Conservation (phyloP, 352 stramenopile species). For the Globisporangium nunn region DNA sequence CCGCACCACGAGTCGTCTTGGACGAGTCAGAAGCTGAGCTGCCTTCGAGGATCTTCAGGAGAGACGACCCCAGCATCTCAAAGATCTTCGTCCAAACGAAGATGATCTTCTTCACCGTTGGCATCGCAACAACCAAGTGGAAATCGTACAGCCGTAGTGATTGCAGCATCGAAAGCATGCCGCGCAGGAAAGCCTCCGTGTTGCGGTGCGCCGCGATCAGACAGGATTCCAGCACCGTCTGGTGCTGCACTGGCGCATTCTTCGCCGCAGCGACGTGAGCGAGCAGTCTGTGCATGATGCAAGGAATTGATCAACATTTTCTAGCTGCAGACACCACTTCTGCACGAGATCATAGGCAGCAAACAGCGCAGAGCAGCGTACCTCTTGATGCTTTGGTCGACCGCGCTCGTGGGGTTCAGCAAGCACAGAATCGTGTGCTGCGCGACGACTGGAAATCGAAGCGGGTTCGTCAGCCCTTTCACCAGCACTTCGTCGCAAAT, state of each 20-base stretch:
- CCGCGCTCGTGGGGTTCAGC: conserved; percentile 45
- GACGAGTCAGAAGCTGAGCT: conserved; percentile 17
- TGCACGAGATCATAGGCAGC: not conserved
- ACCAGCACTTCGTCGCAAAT: conserved; percentile 69
- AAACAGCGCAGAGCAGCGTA: conserved; percentile 11
- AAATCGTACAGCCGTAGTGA: conserved; percentile 62
- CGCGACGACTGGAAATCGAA: conserved; percentile 72
- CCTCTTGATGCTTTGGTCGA: conserved; percentile 71
- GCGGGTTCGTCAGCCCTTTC: conserved; percentile 66
- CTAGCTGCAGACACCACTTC: not conserved
- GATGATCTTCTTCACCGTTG: conserved; percentile 65
- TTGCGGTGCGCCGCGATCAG: conserved; percentile 64
- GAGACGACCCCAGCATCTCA: conserved; percentile 36
- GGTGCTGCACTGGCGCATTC: conserved; percentile 26
- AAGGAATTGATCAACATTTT: not conserved
- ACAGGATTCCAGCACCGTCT: conserved; percentile 55
- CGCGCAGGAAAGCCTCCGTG: conserved; percentile 65
- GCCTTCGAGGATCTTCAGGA: conserved; percentile 19
- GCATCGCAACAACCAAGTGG: conserved; percentile 35
- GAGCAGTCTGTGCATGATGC: conserved; percentile 31
- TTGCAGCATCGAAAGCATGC: conserved; percentile 61
- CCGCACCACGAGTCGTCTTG: not conserved
- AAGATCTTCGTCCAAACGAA: conserved; percentile 75
- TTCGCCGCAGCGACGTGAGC: conserved; percentile 44
- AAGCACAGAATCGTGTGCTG: conserved; percentile 73